Base-by-base conservation (phyloP, 306 rosid species). In the Lupinus albus region DNA sequence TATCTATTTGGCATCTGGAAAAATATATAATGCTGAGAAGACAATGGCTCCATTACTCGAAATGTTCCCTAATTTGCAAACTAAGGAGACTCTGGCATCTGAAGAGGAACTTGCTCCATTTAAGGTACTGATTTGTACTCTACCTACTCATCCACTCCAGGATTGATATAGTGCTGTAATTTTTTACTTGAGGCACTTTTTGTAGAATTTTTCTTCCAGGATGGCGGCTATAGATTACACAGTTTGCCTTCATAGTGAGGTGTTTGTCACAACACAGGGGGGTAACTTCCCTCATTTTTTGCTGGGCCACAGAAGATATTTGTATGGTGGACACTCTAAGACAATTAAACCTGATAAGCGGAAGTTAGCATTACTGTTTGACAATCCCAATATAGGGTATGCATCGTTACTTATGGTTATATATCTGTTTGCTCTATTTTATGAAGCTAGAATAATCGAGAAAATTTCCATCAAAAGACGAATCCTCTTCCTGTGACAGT, bases 191-290 rank as follows among this genome's bases (percentile, higher is more conserved):
- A 64, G 78, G 67, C 84, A 25, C 75, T 78, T 66, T 25, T 81
- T 58, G 77, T 80, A 93, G 98, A 88, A 79, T 72, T 93, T 67
- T 85, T 93, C 99, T 72, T 93, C 99, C 81, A 85, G 99, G 89
- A 93, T 93, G 99, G 99, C 99, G 76, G 96, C 99, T 44, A 81
- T 90, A 76, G 99, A 93, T 79, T 93, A 93, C 81, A 90, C 96
- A 14, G 99, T 93, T 78, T 93, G 99, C 75, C 97, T 93, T 67
- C 96, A 90, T 61, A 88, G 99, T 71, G 97, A 93, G 86, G 99
- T 85, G 74, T 93, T 93, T 79, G 99, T 93, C 80, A 93, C 99
- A 72, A 90, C 99, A 61, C 99, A 93, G 68, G 99, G 97, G 28
- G 99, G 97, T 61, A 93, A 93, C 86, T 93, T 93, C 80, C 99